phyloP scores from a whole-genome alignment of 495 filamentous ascomycete species.

The Aspergillus biplanus region DNA sequence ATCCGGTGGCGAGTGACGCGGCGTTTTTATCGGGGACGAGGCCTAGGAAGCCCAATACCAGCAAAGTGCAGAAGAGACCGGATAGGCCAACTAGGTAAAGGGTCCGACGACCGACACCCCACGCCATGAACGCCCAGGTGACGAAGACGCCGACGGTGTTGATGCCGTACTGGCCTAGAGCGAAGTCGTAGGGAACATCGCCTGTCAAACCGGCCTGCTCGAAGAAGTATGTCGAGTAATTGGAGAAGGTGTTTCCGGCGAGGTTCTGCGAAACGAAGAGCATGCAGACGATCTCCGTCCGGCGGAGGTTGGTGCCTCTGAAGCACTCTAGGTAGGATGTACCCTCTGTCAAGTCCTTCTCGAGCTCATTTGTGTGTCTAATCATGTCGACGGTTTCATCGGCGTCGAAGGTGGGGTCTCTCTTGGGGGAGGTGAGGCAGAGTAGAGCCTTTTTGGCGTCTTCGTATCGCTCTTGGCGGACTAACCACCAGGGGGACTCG shows the following conservation, averaged over 20 bases:
- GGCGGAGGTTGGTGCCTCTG: constrained; percentile 68
- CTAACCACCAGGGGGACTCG: constrained; percentile 82
- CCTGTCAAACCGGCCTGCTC: constrained; percentile 67
- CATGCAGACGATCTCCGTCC: constrained; percentile 78
- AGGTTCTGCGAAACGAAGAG: constrained; percentile 83
- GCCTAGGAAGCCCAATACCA: constrained; percentile 74
- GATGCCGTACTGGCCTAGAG: constrained; percentile 73
- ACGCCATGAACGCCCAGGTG: constrained; percentile 71
- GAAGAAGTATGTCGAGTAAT: constrained; percentile 79
- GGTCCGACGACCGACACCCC: constrained; percentile 68
- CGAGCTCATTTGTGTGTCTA: constrained; percentile 75
- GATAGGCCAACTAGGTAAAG: constrained; percentile 72
- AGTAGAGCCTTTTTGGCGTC: constrained; percentile 68
- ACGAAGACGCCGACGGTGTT: constrained; percentile 72
- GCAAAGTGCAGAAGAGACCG: constrained; percentile 63
- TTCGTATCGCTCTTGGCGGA: constrained; percentile 66
- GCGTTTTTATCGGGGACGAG: constrained; percentile 59
- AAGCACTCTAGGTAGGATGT: constrained; percentile 74
- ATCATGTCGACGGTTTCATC: constrained; percentile 83
- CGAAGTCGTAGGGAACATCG: constrained; percentile 65
- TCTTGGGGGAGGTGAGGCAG: constrained; percentile 63
- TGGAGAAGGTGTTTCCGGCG: constrained; percentile 74
- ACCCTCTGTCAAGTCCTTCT: constrained; percentile 68
- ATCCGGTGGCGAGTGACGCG: constrained; percentile 66
- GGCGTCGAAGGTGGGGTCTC: constrained; percentile 63